Base-by-base conservation (phyloP, 352 stramenopile species). In the Globisporangium paroecandrum region DNA sequence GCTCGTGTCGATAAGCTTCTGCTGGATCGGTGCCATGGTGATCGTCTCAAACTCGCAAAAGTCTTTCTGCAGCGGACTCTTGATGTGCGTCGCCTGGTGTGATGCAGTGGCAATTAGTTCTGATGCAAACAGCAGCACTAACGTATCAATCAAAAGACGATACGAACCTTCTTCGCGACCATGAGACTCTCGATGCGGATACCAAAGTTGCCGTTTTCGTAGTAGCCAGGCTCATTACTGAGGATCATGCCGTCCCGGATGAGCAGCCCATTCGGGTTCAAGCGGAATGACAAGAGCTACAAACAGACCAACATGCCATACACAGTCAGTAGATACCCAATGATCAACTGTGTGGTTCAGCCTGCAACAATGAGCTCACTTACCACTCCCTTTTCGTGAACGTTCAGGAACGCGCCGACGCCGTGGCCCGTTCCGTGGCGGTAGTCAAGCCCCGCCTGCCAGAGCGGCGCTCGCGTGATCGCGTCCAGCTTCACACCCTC, bases 131-230 rank as follows among this genome's bases (percentile, higher is more conserved):
- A 49, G 8, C 8, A 38, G 1, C 41, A 20, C 5, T 20, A 15
- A 46, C 6, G 13, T n/a, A 49, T 49, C 15, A 43, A 9, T 20
- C 15, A 49, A n/a, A 4, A 49, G 3, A 20, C 12, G 20, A 18
- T n/a, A 64, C 83, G 72, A 24, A 95, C 93, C 76, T 98, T 94
- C 71, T 97, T 89, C 64, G 93, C 93, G 69, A 98, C 87, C 69
- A 99, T 81, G 20, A 99, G 79, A 70, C 99, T 99, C 77, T 99
- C 98, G 66, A 99, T 99, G 64, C 98, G 95, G 70, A 99, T 98
- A 41, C 98, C 98, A 83, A 99, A 99, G 53, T 96, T 89, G 47
- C 96, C 97, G 69, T 98, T 87, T 69, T 99, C 93, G 71, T 99
- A 99, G 76, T 99, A 99, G 4, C 98, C 98, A 43, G 98, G 98